Conservation (phyloP, 768 basidiomycete species). For the Exidia glandulosa region DNA sequence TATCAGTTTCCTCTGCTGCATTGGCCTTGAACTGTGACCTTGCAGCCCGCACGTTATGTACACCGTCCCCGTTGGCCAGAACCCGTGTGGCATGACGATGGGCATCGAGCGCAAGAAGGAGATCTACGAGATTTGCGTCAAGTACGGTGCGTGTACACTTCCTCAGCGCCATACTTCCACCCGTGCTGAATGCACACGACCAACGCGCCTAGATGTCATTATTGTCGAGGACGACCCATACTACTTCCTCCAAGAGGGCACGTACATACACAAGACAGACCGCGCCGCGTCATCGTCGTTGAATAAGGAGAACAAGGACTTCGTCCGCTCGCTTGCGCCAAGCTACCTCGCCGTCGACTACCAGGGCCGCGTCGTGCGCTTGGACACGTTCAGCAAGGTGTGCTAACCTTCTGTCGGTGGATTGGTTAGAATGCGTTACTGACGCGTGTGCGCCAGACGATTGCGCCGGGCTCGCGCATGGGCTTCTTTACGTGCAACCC, state of each 20-base stretch:
- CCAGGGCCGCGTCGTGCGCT: conserved; percentile 72
- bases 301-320: conserved; percentile 18
- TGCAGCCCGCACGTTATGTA: conserved; percentile 60
- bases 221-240: conserved; percentile 83
- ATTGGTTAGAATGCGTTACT: too few relatives aligned
- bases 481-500: conserved; percentile 77
- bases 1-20: too few relatives aligned
- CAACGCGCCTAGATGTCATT: conserved; percentile 62
- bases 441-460: too few relatives aligned
- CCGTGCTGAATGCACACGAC: too few relatives aligned
- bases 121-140: conserved; percentile 74
- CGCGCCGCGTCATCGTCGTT: conserved; percentile 14
- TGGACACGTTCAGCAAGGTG: conserved; percentile 78
- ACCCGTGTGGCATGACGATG: conserved; percentile 70
- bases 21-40: too few relatives aligned
- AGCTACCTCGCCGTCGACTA: conserved; percentile 57
- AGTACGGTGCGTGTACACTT: conserved; percentile 55
- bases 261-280: conserved; percentile 36
- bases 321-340: conserved; percentile 45
- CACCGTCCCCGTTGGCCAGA: conserved; percentile 73
- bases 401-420: too few relatives aligned
- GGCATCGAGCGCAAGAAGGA: conserved; percentile 51
- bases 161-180: too few relatives aligned
- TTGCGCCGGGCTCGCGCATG: conserved; percentile 65
- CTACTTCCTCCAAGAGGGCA: conserved; percentile 56